phyloP scores from a whole-genome alignment of 805 yeast species.

The Starmerella cellae region DNA sequence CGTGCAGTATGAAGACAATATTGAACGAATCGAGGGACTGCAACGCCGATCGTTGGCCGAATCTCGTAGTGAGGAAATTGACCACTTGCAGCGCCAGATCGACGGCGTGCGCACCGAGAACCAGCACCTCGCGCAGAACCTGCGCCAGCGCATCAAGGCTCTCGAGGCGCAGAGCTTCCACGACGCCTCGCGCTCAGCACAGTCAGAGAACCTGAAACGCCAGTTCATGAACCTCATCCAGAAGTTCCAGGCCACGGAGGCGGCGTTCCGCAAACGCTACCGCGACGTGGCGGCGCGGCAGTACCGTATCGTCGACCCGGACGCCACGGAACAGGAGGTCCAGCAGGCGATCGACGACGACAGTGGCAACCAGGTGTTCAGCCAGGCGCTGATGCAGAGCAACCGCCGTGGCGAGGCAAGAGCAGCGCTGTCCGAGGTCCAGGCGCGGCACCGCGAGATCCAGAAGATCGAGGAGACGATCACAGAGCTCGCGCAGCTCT shows the following conservation, averaged over 20 bases:
- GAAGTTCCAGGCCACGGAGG: conserved; percentile 74
- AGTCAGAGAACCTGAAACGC: conserved; percentile 77
- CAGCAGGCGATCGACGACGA: conserved; percentile 72
- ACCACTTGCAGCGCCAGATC: conserved; percentile 55
- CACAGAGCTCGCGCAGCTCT: conserved; percentile 87
- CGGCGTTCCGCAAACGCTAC: conserved; percentile 69
- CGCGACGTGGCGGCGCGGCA: conserved; percentile 84
- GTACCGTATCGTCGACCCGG: conserved; percentile 53
- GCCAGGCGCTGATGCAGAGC: conserved; percentile 50
- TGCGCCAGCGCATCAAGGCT: conserved; percentile 62
- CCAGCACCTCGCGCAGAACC: conserved; percentile 55
- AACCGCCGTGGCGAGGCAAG: conserved; percentile 57
- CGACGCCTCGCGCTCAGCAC: conserved; percentile 71
- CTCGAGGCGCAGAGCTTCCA: conserved; percentile 42
- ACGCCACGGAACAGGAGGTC: conserved; percentile 59
- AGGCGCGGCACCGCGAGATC: conserved; percentile 86
- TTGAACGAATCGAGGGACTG: conserved; percentile 54
- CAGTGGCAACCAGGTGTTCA: conserved; percentile 77
- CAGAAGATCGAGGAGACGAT: conserved; percentile 88
- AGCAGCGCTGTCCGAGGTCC: conserved; percentile 89
- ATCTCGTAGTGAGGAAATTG: conserved; percentile 55
- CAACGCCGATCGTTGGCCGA: conserved; percentile 63
- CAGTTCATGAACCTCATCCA: conserved; percentile 77
- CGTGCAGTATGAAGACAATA: conserved; percentile 53
- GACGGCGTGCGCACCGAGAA: conserved; percentile 67